Evolutionary conservation across 192 early-diverging fungal genomes (phyloP).

Genomic region (Coemansia sp.): DNA sequence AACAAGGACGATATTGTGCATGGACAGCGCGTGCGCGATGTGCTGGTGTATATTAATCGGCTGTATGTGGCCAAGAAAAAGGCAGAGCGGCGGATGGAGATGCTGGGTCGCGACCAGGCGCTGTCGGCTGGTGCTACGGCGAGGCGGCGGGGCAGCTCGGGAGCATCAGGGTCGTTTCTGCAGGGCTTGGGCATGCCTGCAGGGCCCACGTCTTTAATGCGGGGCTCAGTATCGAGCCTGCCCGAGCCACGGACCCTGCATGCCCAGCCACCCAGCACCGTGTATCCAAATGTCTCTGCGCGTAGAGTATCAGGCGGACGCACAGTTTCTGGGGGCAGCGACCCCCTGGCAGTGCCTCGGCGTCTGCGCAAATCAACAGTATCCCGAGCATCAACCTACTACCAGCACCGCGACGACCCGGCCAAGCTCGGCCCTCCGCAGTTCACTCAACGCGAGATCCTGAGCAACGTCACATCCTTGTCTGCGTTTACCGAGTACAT

Average conservation of each 20-base stretch:
- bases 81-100: slow-evolving; percentile 71
- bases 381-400: slow-evolving; percentile 47
- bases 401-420: slow-evolving; percentile 51
- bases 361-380: not conserved
- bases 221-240: not conserved
- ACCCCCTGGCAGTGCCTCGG: not conserved
- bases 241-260: not conserved
- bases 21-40: slow-evolving; percentile 71
- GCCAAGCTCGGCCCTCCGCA: slow-evolving; percentile 46
- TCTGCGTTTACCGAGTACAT: slow-evolving; percentile 81
- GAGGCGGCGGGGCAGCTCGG: not conserved
- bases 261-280: not conserved
- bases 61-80: slow-evolving; percentile 70
- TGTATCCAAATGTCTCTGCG: not conserved
- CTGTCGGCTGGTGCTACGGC: not conserved
- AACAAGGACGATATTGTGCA: slow-evolving; percentile 76
- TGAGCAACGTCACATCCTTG: slow-evolving; percentile 64
- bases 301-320: not conserved
- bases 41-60: slow-evolving; percentile 72
- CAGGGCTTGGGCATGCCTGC: no score
- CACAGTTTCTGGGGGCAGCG: not conserved
- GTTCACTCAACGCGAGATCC: slow-evolving; percentile 59
- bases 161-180: no score
- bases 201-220: not conserved
- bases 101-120: slow-evolving; percentile 47